phyloP scores from a whole-genome alignment of 257 asterid genomes.

The Lavandula angustifolia region DNA sequence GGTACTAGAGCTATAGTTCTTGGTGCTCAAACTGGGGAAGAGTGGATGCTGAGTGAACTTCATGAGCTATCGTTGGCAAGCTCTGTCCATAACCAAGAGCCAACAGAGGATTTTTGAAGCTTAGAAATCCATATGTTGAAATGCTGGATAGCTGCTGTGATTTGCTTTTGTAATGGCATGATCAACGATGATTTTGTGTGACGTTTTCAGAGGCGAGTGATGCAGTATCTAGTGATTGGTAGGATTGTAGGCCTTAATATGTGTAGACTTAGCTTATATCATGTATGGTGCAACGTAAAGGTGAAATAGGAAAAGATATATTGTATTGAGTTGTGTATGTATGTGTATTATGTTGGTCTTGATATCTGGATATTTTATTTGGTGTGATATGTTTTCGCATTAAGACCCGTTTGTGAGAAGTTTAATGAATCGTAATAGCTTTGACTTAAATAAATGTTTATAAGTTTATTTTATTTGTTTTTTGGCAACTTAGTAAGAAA shows the following conservation, averaged over 20 bases:
- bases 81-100: slow-evolving; percentile 37
- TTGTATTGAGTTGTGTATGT: slow-evolving; percentile 18
- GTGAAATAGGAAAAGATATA: slow-evolving; percentile 22
- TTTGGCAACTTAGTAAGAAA: too few species aligned
- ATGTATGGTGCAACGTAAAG: slow-evolving; percentile 34
- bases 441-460: too few species aligned
- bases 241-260: slow-evolving; percentile 45
- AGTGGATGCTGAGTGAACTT: slow-evolving; percentile 90
- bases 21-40: slow-evolving; percentile 95
- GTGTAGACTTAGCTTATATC: slow-evolving; percentile 47
- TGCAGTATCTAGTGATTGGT: slow-evolving; percentile 42
- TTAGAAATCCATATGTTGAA: slow-evolving; percentile 6
- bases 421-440: too few species aligned
- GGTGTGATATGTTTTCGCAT: too few species aligned
- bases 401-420: too few species aligned
- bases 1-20: slow-evolving; percentile 91
- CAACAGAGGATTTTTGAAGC: slow-evolving; percentile 24
- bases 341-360: too few species aligned
- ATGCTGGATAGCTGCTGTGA: slow-evolving; percentile 15
- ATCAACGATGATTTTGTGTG: slow-evolving; percentile 41
- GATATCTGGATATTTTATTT: too few species aligned
- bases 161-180: slow-evolving; percentile 29
- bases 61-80: slow-evolving; percentile 85
- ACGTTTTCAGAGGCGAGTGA: slow-evolving; percentile 37
- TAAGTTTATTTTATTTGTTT: too few species aligned